Base-by-base conservation (phyloP, 2,329 filamentous ascomycete genomes). In the Pezicula rhizophila region DNA sequence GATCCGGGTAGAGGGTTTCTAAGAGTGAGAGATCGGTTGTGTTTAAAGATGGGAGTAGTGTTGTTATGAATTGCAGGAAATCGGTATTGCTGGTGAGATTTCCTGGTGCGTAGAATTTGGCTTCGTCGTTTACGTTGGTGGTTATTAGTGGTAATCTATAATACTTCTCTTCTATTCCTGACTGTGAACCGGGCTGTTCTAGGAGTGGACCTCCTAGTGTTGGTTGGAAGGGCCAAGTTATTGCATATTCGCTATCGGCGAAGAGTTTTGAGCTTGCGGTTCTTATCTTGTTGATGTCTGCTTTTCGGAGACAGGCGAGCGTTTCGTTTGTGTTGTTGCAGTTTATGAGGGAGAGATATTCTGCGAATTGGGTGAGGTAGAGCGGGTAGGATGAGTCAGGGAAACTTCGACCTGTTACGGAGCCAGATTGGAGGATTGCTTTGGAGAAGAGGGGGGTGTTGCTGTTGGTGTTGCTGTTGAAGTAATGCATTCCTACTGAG, bases 401-500 rank as follows among this genome's bases (percentile, higher is more conserved):
- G 23, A 42, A 42, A n/a, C 17, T 26, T 26, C 39, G 17, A 8
- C 15, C 39, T 20, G 39, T 42, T 25, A 42, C 39, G 7, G 39
- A 42, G 17, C 39, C 39, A 3, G 39, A 42, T n/a, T 42, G 39
- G 10, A 42, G 17, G 18, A 42, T 42, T 6, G 39, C 39, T 26
- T n/a, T 42, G 8, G 39, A 42, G 23, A 42, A 42, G 14, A 42
- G 23, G 11, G 39, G 17, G 8, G 39, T 10, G 7, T 26, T 15
- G 14, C 8, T 42, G 14, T 17, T 42, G 15, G 17, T 26, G 39
- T 42, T 20, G 39, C 28, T 42, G 23, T 26, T n/a, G 17, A 42
- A 42, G 23, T 42, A 42, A 26, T 42, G 39, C 15, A 42, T 42
- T 26, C 39, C 39, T 14, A 42, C 39, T n/a, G 39, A 42, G 23